Base-by-base conservation (phyloP, 495 filamentous ascomycete species). In the Lichina pygmaea region DNA sequence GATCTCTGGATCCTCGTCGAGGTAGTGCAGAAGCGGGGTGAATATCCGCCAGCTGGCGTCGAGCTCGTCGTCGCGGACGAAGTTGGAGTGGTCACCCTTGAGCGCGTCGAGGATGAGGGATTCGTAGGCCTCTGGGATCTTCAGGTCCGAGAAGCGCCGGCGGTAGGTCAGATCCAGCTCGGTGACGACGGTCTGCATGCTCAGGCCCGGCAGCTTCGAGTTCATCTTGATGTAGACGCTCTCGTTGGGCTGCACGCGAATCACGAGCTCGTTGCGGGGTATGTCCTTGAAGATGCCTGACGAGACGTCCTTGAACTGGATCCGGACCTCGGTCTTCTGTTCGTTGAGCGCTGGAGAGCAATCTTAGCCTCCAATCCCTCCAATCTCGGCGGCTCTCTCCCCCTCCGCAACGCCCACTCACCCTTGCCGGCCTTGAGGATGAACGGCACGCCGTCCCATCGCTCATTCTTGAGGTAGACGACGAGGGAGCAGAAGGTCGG, bases 221-320 rank as follows among this genome's bases (percentile, higher is more conserved):
- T 99, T 99, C 91, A 95, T 99, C 76, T 99, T 99, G 63, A 94
- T 93, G 68, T 99, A 99, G 51, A 99, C 84, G 54, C 79, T 86
- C 67, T 99, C 91, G 64, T 99, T 99, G 51, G 91, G 91, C 64
- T 99, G 91, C 49, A 99, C 91, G 49, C 91, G 84, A 65, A 99
- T 93, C 53, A 99, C 91, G 47, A 99, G 78, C 66, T 99, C 91
- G 67, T 99, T 99, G 43, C 91, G 80, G 44, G 91, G 91, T 51
- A 95, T 99, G 54, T 99, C 86, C 71, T 95, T 95, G 68, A 99
- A 99, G 66, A 99, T 99, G 48, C 91, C 91, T 31, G 85, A 93
- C 16, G 91, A 95, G 45, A 99, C 89, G 54, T 99, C 91, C 65
- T 86, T 86, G 73, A 93, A 99, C 60, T 99, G 91, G 50, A 99